Conservation (phyloP, 2,329 filamentous ascomycete species). For the Alternaria ventricosa region DNA sequence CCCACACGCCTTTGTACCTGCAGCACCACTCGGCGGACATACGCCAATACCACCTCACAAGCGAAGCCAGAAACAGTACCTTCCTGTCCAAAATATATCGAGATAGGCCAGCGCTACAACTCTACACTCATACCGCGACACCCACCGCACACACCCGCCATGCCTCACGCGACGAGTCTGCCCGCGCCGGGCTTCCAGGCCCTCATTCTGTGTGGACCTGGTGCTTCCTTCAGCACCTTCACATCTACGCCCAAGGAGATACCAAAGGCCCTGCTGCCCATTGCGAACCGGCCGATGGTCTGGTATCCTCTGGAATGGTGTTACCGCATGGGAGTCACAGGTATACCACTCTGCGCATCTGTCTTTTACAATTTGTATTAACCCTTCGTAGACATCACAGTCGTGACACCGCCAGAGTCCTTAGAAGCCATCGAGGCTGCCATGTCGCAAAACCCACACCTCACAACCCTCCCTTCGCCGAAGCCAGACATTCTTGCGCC, state of each 20-base stretch:
- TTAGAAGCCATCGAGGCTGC: slow-evolving; percentile 71
- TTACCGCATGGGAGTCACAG: slow-evolving; percentile 78
- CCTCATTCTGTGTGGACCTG: slow-evolving; percentile 81
- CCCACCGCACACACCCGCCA: slow-evolving; percentile 43
- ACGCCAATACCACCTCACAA: not conserved
- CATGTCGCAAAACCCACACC: slow-evolving; percentile 77
- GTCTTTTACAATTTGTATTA: not conserved
- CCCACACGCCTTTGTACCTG: slow-evolving; percentile 17
- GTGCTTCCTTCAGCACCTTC: slow-evolving; percentile 82
- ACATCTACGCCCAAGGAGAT: slow-evolving; percentile 80
- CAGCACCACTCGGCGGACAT: slow-evolving; percentile 2
- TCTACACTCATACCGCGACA: too few species aligned
- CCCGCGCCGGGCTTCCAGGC: slow-evolving; percentile 81
- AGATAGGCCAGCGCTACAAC: not conserved
- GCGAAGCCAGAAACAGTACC: not conserved
- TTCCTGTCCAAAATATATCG: not conserved
- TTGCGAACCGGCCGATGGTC: slow-evolving; percentile 86
- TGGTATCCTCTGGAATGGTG: slow-evolving; percentile 90
- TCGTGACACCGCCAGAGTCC: slow-evolving; percentile 65
- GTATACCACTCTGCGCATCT: slow-evolving; percentile 48
- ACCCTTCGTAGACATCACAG: slow-evolving; percentile 55
- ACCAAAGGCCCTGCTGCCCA: slow-evolving; percentile 80
- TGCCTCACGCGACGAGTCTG: slow-evolving; percentile 76
- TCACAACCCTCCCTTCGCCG: slow-evolving; percentile 75
- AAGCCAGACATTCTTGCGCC: slow-evolving; percentile 80